Base-by-base conservation (phyloP, 1,284 basidiomycete species). In the Austropuccinia psidii region DNA sequence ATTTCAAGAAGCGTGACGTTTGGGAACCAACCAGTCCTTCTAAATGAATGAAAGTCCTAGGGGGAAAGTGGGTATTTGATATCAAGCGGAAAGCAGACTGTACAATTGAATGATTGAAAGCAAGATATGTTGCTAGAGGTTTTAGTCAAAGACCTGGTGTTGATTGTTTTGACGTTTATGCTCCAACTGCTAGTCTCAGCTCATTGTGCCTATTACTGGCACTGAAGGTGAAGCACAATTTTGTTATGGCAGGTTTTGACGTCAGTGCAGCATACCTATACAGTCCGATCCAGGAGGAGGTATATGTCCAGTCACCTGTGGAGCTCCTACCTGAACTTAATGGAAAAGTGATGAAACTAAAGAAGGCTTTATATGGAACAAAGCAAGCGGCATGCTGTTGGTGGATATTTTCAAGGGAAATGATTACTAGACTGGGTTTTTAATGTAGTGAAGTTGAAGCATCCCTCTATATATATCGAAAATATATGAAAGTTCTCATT, bases 281-380 rank as follows among this genome's bases (percentile, higher is more conserved):
- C 24, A 45, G 43, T n/a, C 43, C 24, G n/a, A n/a, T n/a, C 43
- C 11, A 54, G 24, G 50, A 54, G 24, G 50, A 54, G 24, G 50
- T 54, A 11, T 54, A 54, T 27, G 50, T 54, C 15, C 24, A 13
- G 24, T 21, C 11, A 27, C 50, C 24, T 13, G 50, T 15, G 9
- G 50, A 27, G 11, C 9, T 54, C 9, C 9, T 9, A 19, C 11
- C 50, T 54, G 50, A 54, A 54, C 24, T 27, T 9, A 54, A 54
- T 11, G 43, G 43, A 45, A 54, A 54, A 54, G 50, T 54, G 24
- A 15, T 13, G 11, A 54, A 54, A 24, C 33, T 65, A 11, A 47
- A 65, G 24, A 47, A 50, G 13, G 65, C 65, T 24, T 24, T 68
- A 50, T 68, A 68, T 29, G n/a, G n/a, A n/a, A n/a, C n/a, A n/a